Evolutionary conservation across 208 protist species (phyloP), one percentile per base, ranked within the genome.

Genomic region (Acanthamoeba healyi): DNA sequence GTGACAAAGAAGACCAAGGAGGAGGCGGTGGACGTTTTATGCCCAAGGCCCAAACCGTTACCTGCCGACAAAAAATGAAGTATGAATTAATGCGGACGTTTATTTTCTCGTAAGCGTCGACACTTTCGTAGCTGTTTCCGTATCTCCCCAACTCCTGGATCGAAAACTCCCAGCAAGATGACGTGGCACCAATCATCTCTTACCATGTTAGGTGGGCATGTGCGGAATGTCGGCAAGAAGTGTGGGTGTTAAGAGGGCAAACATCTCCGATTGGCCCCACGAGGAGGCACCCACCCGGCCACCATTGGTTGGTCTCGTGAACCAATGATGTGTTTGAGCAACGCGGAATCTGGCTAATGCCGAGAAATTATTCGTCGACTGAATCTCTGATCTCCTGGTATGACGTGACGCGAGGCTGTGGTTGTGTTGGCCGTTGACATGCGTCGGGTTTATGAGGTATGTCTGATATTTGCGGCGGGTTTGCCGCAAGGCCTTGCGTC

Each of bases 21-120:
- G n/a, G 32, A 17, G 19, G 2, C 22, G 40, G n/a, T 14, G 22
- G 22, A 34, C 19, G 12, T 84, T 56, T 84, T 56, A 84, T 49
- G 42, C 12, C n/a, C 15, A 22, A 32, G 26, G 12, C 2, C 9
- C 58, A 29, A 34, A 84, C 74, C 19, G 46, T 56, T 49, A 36
- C 74, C 70, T 79, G 70, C 38, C 70, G 70, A 79, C 70, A 79
- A 79, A 38, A 26, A 79, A 46, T 79, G 36, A 56, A 14, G 29
- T 58, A 84, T 84, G 54, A 84, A 84, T 84, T 84, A 38, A 26
- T 10, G 74, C 38, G n/a, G 74, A 84, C 74, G 38, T 72, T 0
- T 1, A 19, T 38, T 10, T 58, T 84, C 17, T 17, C 26, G 40
- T 49, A 49, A 49, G 15, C 24, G 44, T 84, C 74, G 74, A 84